A percentile compares a stretch with the other conserved stretches of the same genome.
Conservation (phyloP, 192 early-diverging fungal genomes). For the Phycomyces nitens region DNA sequence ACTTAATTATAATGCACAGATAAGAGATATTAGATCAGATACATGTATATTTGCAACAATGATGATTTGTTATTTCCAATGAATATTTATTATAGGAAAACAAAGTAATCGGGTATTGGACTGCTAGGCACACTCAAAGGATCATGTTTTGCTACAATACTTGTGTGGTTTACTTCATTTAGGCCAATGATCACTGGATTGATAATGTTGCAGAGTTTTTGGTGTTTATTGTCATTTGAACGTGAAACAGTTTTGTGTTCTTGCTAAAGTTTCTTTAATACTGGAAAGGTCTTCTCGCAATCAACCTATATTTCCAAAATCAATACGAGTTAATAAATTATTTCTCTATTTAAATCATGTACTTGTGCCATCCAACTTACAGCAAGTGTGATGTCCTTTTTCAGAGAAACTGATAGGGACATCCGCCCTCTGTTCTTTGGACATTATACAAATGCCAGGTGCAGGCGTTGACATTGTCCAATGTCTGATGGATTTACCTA, state of each 20-base stretch:
- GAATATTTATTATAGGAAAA: too few species aligned
- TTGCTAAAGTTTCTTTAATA: slow-evolving; percentile 8
- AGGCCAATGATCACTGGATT: slow-evolving; percentile 3
- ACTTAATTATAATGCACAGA: slow-evolving; percentile 1
- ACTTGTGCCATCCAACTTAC: slow-evolving; percentile 7
- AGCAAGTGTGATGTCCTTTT: slow-evolving; percentile 12
- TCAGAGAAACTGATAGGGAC: slow-evolving; percentile 7
- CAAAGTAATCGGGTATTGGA: neutral
- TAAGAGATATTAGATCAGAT: slow-evolving; percentile 1
- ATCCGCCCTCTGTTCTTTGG: slow-evolving; percentile 8
- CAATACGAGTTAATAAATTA: slow-evolving; percentile 11
- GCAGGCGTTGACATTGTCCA: slow-evolving; percentile 28
- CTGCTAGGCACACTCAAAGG: slow-evolving; percentile 2
- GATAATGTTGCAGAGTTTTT: neutral
- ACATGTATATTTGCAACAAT: too few species aligned
- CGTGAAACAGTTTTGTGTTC: slow-evolving; percentile 10
- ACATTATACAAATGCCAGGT: slow-evolving; percentile 7
- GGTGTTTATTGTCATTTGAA: neutral
- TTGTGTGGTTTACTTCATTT: slow-evolving; percentile 6
- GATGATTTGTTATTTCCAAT: too few species aligned
- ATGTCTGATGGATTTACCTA: slow-evolving; percentile 15
- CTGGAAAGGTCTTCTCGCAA: slow-evolving; percentile 11
- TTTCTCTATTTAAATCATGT: slow-evolving; percentile 11
- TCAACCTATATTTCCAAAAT: slow-evolving; percentile 11
- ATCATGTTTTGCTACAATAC: neutral